Base-by-base conservation (phyloP, 495 filamentous ascomycete genomes). In the Aspergillus cavernicola region DNA sequence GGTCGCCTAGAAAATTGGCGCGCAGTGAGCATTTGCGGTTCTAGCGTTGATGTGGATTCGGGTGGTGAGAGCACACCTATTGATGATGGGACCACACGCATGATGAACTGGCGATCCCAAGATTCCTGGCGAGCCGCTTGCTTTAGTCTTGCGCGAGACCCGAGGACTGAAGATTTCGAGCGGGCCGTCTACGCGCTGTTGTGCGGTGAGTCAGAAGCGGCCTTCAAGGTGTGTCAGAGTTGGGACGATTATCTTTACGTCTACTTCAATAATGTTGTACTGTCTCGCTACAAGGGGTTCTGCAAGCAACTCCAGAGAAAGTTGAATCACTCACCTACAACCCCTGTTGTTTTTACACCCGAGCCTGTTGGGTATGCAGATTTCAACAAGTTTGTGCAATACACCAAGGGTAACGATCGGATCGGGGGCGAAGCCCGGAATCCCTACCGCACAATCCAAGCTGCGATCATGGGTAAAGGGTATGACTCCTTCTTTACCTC, bases 191-290 rank as follows among this genome's bases (percentile, higher is more conserved):
- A 95, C 61, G 91, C 87, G 18, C 74, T 95, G 18, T 79, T 98
- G 42, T 85, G 87, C 36, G 95, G 95, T 35, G 87, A 97, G 62
- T 74, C 89, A 6, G 73, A 82, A 31, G 84, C 86, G 36, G 89
- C 91, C 10, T 78, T 87, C 61, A 80, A 81, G 56, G 82, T 92
- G 12, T 93, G 89, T 67, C 75, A 78, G 36, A 82, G 80, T 32
- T 95, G 88, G 86, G 90, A 97, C 55, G 93, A 98, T 66, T 82
- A 86, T 56, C 79, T 97, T n/a, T 97, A 92, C 61, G 86, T 85
- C 7, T 84, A 89, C 61, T 93, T 92, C 76, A 96, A 95, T 61
- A 81, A 87, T 8, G 70, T 92, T 23, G 74, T 98, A 13, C 74
- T 89, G 58, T 57, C 67, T 6, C 73, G 74, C 32, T 77, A 77